Conservation (phyloP, 495 filamentous ascomycete genomes). For the Usnea hakonensis region DNA sequence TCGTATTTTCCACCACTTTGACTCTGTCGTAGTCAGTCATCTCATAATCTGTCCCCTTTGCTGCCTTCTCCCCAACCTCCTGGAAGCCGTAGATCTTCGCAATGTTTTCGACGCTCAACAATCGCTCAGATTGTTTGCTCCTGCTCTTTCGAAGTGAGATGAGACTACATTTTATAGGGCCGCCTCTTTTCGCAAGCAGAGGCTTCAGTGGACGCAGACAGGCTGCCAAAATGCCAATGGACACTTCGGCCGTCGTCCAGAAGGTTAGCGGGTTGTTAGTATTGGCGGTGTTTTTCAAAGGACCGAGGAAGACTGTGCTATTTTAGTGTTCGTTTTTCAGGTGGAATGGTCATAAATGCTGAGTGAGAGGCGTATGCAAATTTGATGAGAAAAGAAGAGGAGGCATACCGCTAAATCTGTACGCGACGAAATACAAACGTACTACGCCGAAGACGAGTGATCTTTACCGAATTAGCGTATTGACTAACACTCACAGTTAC, state of each 20-base stretch:
- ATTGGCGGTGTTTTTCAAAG: neutral
- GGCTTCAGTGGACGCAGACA: conserved; percentile 11
- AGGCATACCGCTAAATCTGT: neutral
- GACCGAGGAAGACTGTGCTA: neutral
- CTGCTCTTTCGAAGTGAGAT: neutral
- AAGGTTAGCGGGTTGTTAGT: neutral
- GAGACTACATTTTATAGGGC: neutral
- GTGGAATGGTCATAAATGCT: neutral
- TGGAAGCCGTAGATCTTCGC: neutral
- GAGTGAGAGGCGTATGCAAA: neutral
- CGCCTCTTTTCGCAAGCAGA: neutral
- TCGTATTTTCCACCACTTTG: neutral
- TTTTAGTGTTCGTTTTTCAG: neutral
- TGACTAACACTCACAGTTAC: neutral
- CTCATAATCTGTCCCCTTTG: neutral
- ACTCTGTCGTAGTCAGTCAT: neutral
- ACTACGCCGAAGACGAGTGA: conserved; percentile 6
- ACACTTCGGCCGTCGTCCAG: conserved; percentile 16
- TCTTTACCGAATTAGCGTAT: neutral
- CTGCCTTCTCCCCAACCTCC: neutral
- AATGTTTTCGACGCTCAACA: neutral
- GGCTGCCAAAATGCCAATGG: conserved; percentile 11
- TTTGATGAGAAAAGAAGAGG: neutral
- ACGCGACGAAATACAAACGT: conserved; percentile 1
- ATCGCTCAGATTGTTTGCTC: neutral